Percentiles rank a stretch among this genome's conserved stretches.
These are phyloP conservation scores for Cordyceps pruinosa DNA, from an alignment of 2,329 filamentous ascomycete genomes.

Conservation along the genomic window DNA sequence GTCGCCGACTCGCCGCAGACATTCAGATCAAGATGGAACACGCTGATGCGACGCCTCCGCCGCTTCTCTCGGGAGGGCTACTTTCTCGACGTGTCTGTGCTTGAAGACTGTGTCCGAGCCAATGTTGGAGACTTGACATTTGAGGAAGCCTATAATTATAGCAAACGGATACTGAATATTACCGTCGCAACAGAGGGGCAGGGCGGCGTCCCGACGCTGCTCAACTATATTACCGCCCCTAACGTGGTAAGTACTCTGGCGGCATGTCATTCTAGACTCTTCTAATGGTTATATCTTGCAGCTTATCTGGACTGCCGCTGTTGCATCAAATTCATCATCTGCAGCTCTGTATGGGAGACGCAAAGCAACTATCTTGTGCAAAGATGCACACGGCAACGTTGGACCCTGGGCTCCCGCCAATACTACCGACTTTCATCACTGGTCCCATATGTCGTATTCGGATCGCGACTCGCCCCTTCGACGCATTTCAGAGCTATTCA, in stretches of 20 bases:
- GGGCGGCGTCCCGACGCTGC: conserved; percentile 70
- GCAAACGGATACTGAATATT: conserved; percentile 84
- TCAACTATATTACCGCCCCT: conserved; percentile 89
- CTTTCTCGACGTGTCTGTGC: conserved; percentile 71
- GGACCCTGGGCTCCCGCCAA: conserved; percentile 65
- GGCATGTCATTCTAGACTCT: not conserved
- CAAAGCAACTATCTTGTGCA: conserved; percentile 63
- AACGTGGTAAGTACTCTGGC: conserved; percentile 63
- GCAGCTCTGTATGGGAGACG: conserved; percentile 59
- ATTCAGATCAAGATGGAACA: conserved; percentile 43
- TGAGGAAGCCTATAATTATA: conserved; percentile 81
- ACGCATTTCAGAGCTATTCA: conserved; percentile 75
- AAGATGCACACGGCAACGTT: conserved; percentile 65
- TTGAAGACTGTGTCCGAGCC: conserved; percentile 76
- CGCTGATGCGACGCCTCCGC: conserved; percentile 56
- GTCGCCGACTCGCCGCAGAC: conserved; percentile 30
- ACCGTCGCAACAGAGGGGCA: conserved; percentile 72
- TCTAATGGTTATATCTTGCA: conserved; percentile 24
- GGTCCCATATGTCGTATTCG: conserved; percentile 57
- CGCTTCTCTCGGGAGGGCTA: conserved; percentile 73
- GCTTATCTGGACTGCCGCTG: conserved; percentile 74
- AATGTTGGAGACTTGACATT: conserved; percentile 90
- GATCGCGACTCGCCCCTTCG: conserved; percentile 60
- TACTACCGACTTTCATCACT: conserved; percentile 58
- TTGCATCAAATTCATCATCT: conserved; percentile 65